phyloP scores from a whole-genome alignment of 1,284 basidiomycete genomes.

The Crucibulum parvulum region DNA sequence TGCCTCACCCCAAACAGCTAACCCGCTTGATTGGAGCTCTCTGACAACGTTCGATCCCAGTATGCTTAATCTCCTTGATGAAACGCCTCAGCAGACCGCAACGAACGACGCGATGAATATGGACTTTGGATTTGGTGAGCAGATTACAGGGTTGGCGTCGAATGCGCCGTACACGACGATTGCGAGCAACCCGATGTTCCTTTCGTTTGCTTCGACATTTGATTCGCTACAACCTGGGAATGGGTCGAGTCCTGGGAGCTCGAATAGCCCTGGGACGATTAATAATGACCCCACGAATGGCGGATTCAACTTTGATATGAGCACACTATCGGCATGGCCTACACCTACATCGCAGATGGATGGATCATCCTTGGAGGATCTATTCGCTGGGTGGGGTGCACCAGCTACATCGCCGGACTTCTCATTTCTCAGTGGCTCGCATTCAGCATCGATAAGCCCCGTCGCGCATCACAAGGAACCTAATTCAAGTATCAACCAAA shows the following conservation, averaged over 20 bases:
- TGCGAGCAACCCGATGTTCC: conserved; percentile 79
- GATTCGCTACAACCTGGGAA: conserved; percentile 34
- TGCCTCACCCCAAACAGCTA: conserved; percentile 37
- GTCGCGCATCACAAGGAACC: conserved; percentile 50
- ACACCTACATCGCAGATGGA: conserved; percentile 40
- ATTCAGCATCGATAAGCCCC: conserved; percentile 56
- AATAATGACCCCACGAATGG: conserved; percentile 26
- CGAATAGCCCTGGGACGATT: conserved; percentile 23
- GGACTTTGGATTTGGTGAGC: conserved; percentile 58
- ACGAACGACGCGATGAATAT: conserved; percentile 65
- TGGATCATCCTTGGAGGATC: conserved; percentile 56
- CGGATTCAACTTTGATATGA: conserved; percentile 48
- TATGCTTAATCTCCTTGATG: conserved; percentile 66
- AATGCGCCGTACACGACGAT: conserved; percentile 72
- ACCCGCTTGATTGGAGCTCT: conserved; percentile 68
- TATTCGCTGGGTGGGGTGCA: conserved; percentile 61
- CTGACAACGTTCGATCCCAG: conserved; percentile 71
- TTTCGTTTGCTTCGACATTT: conserved; percentile 76
- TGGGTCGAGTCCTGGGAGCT: conserved; percentile 20
- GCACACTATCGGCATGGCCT: conserved; percentile 47
- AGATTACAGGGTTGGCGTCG: conserved; percentile 42
- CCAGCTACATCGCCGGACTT: conserved; percentile 50
- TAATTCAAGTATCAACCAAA: conserved; percentile 5
- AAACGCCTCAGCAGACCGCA: conserved; percentile 54
- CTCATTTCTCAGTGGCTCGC: conserved; percentile 47